Evolutionary conservation across 148 eudicot species (phyloP).

Genomic region (Camellia sinensis): DNA sequence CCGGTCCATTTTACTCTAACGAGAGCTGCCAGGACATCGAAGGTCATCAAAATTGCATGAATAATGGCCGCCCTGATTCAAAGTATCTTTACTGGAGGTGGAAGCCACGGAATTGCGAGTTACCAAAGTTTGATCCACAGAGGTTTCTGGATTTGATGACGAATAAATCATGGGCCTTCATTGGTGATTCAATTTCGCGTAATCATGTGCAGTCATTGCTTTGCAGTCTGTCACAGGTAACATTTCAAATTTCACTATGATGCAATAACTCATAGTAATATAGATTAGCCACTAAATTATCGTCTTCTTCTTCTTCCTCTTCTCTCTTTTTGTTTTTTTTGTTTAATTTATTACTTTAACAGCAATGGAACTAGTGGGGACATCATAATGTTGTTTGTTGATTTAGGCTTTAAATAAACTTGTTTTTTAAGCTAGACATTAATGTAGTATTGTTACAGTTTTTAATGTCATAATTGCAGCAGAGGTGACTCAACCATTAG

Average conservation of each 20-base stretch:
- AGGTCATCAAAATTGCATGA: constrained; percentile 73
- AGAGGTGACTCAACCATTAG: no score
- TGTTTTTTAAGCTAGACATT: no score
- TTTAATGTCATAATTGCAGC: no score
- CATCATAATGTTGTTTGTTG: no score
- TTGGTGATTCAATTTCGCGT: constrained; percentile 87
- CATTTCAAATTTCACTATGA: not conserved
- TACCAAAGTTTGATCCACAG: constrained; percentile 51
- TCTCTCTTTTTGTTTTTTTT: not conserved
- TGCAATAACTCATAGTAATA: not conserved
- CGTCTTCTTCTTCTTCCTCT: not conserved
- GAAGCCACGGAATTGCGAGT: constrained; percentile 59
- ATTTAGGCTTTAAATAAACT: no score
- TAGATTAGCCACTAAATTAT: not conserved
- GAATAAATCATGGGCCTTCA: constrained; percentile 67
- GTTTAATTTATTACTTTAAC: not conserved
- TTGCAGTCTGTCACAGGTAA: constrained; percentile 78
- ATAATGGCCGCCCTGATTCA: constrained; percentile 77
- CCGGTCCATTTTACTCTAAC: constrained; percentile 61
- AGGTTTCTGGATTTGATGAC: constrained; percentile 61
- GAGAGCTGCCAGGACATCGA: constrained; percentile 54
- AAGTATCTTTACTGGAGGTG: constrained; percentile 73
- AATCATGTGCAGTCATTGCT: constrained; percentile 86
- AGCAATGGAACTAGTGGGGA: not conserved
- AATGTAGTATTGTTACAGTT: no score